Percentiles rank a stretch among this genome's conserved stretches.
Conservation (phyloP, 108 stramenopile genomes). For the Skeletonema costatum region DNA sequence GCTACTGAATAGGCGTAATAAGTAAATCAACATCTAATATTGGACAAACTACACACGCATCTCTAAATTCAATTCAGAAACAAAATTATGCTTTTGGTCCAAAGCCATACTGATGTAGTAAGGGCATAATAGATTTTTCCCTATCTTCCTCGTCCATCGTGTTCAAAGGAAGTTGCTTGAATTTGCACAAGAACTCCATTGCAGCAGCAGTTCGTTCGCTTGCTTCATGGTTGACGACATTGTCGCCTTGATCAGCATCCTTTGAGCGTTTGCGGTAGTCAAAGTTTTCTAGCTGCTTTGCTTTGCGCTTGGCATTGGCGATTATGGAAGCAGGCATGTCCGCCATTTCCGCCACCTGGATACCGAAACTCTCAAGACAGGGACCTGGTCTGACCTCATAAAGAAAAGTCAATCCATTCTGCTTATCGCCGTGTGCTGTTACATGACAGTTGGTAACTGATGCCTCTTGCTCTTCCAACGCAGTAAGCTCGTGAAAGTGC, state of each 20-base stretch:
- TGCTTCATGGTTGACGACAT: slow-evolving; percentile 9
- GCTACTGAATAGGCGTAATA: background rate
- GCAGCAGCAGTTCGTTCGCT: slow-evolving; percentile 35
- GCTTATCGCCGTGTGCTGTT: slow-evolving; percentile 67
- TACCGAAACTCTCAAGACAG: slow-evolving; percentile 95
- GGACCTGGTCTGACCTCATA: slow-evolving; percentile 91
- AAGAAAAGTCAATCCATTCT: slow-evolving; percentile 80
- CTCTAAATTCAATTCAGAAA: slow-evolving; percentile 5
- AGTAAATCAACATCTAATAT: background rate
- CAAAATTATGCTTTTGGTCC: background rate
- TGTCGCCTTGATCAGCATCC: slow-evolving; percentile 20
- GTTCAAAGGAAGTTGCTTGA: slow-evolving; percentile 37
- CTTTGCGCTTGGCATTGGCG: slow-evolving; percentile 93
- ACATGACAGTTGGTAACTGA: slow-evolving; percentile 92
- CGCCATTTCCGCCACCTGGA: slow-evolving; percentile 96
- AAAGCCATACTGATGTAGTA: slow-evolving; percentile 38
- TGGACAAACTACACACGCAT: background rate
- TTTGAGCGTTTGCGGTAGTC: slow-evolving; percentile 56
- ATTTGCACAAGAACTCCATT: slow-evolving; percentile 40
- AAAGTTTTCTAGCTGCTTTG: slow-evolving; percentile 88
- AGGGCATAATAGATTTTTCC: slow-evolving; percentile 10
- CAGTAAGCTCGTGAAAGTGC: slow-evolving; percentile 98
- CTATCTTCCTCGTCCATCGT: slow-evolving; percentile 27
- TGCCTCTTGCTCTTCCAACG: slow-evolving; percentile 54
- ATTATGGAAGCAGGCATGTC: slow-evolving; percentile 87